These are phyloP conservation scores for Wickerhamomyces queroliae DNA, from an alignment of 805 yeast genomes.

Conservation along the genomic window DNA sequence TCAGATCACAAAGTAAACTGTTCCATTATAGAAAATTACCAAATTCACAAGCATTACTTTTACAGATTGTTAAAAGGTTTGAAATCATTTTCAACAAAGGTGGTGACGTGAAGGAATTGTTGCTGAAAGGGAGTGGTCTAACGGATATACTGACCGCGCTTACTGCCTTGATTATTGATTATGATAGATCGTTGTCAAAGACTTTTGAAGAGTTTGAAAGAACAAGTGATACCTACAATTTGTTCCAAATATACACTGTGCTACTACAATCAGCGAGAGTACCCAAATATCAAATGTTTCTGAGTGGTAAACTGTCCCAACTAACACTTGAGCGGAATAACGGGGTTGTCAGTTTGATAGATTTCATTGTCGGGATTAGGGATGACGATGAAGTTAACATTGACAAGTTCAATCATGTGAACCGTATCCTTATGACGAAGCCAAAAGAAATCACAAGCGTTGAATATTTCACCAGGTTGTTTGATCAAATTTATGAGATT, in stretches of 20 bases:
- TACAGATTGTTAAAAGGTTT: slow-evolving; percentile 16
- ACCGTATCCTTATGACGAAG: slow-evolving; percentile 56
- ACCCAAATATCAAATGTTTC: slow-evolving; percentile 37
- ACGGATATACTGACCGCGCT: slow-evolving; percentile 52
- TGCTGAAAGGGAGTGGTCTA: slow-evolving; percentile 62
- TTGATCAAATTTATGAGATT: slow-evolving; percentile 56
- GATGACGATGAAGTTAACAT: slow-evolving; percentile 64
- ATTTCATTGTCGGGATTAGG: slow-evolving; percentile 70
- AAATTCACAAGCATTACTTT: slow-evolving; percentile 15
- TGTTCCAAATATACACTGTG: slow-evolving; percentile 55
- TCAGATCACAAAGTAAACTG: slow-evolving; percentile 27
- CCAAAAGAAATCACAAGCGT: slow-evolving; percentile 45
- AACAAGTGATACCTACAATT: slow-evolving; percentile 58
- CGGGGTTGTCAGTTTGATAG: slow-evolving; percentile 73
- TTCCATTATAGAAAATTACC: slow-evolving; percentile 12
- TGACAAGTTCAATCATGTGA: slow-evolving; percentile 61
- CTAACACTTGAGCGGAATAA: slow-evolving; percentile 55
- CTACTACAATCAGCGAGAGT: slow-evolving; percentile 46
- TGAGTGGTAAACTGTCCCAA: slow-evolving; percentile 44
- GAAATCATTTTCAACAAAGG: slow-evolving; percentile 17
- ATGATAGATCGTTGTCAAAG: slow-evolving; percentile 10
- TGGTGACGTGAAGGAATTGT: slow-evolving; percentile 34
- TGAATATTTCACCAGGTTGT: slow-evolving; percentile 52
- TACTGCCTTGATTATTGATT: slow-evolving; percentile 35
- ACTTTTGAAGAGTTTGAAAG: slow-evolving; percentile 29